phyloP scores from a whole-genome alignment of 257 asterid genomes.

The Forsythia viridissima region DNA sequence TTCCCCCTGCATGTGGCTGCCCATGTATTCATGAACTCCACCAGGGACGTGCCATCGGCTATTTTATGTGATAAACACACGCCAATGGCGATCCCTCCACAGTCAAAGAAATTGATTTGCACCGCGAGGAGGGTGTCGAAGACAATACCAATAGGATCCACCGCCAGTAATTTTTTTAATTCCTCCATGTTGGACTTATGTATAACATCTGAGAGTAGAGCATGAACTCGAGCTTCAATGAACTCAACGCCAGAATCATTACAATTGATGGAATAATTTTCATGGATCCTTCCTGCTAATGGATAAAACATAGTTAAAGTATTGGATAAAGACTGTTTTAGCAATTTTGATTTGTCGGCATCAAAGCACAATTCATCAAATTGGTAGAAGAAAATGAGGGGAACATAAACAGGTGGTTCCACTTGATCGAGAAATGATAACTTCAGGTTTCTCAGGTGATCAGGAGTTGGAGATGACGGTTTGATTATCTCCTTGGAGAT shows the following conservation, averaged over 20 bases:
- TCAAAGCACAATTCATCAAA: neutral
- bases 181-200: constrained; percentile 12
- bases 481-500: neutral
- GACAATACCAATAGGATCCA: neutral
- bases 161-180: constrained; percentile 15
- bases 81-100: too few species aligned
- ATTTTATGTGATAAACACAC: too few species aligned
- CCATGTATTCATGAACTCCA: too few species aligned
- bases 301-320: constrained; percentile 38
- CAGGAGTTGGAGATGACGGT: constrained; percentile 20
- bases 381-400: constrained; percentile 12
- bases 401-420: neutral
- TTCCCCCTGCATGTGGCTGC: too few species aligned
- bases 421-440: constrained; percentile 1
- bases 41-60: too few species aligned
- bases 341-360: neutral
- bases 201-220: constrained; percentile 3
- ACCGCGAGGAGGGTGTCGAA: too few species aligned
- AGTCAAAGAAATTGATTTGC: too few species aligned
- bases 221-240: constrained; percentile 29
- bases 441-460: constrained; percentile 11
- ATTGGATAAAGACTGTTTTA: constrained; percentile 38
- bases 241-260: constrained; percentile 38
- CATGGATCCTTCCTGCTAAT: constrained; percentile 32
- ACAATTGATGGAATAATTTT: constrained; percentile 30